Evolutionary conservation across 257 asterid species (phyloP).

Genomic region (Ilex aquifolium): DNA sequence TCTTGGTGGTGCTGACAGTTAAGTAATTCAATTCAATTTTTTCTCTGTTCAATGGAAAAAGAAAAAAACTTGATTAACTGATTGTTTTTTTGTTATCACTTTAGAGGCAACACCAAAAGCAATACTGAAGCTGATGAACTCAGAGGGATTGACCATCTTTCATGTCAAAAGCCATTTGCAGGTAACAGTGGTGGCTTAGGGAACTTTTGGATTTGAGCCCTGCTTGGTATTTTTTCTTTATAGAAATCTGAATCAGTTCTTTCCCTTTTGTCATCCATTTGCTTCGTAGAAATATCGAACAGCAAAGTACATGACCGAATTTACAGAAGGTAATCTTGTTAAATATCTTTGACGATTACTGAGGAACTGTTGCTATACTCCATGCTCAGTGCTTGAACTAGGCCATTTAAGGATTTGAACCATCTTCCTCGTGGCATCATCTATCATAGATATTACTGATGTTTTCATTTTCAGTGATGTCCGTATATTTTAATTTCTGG

Average conservation of each 20-base stretch:
- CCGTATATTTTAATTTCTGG: too few species aligned
- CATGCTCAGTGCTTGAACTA: neutral
- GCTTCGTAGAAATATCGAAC: conserved; percentile 32
- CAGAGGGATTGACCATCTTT: conserved; percentile 37
- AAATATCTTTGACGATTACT: neutral
- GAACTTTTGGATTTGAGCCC: too few species aligned
- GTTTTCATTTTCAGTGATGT: too few species aligned
- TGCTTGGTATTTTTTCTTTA: neutral
- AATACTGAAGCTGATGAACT: conserved; percentile 45
- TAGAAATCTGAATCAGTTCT: neutral
- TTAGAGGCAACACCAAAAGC: conserved; percentile 57
- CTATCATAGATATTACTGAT: too few species aligned
- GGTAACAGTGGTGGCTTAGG: conserved; percentile 11
- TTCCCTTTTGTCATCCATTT: neutral
- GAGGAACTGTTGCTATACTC: neutral
- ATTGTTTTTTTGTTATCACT: conserved; percentile 2
- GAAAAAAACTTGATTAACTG: neutral
- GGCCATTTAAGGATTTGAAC: too few species aligned
- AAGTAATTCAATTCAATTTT: conserved; percentile 9
- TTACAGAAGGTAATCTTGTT: conserved; percentile 18
- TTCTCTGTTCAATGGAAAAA: neutral
- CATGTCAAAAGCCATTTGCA: conserved; percentile 61
- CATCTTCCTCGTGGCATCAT: too few species aligned
- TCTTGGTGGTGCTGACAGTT: conserved; percentile 51
- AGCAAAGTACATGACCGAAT: conserved; percentile 12